A percentile compares a stretch with the other conserved stretches of the same genome.
Evolutionary conservation across 2,329 filamentous ascomycete genomes (phyloP).

Genomic region (Exophiala mesophila): DNA sequence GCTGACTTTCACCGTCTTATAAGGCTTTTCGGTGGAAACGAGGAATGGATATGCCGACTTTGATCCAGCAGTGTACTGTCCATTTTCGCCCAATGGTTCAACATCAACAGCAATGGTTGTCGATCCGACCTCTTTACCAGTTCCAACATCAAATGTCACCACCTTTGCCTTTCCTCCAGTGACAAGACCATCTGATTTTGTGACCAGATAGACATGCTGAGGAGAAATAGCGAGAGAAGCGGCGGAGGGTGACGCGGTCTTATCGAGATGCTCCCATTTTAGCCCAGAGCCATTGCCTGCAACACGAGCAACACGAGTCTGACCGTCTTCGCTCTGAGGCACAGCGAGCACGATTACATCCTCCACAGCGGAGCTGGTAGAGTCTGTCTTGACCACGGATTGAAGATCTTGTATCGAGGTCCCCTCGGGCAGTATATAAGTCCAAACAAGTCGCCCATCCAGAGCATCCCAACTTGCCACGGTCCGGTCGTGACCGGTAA

Average conservation of each 20-base stretch:
- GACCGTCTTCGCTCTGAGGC: slow-evolving; percentile 55
- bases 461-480: slow-evolving; percentile 80
- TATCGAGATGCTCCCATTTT: slow-evolving; percentile 73
- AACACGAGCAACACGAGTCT: slow-evolving; percentile 54
- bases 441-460: slow-evolving; percentile 76
- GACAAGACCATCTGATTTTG: slow-evolving; percentile 61
- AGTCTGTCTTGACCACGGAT: slow-evolving; percentile 41
- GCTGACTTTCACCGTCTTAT: slow-evolving; percentile 42
- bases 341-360: slow-evolving; percentile 63
- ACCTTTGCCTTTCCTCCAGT: slow-evolving; percentile 74
- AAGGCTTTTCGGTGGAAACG: slow-evolving; percentile 41
- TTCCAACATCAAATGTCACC: slow-evolving; percentile 65
- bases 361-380: slow-evolving; percentile 54
- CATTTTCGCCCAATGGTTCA: slow-evolving; percentile 51
- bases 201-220: slow-evolving; percentile 69
- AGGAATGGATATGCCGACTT: slow-evolving; percentile 40
- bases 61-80: slow-evolving; percentile 18
- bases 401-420: slow-evolving; percentile 30
- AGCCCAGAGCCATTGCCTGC: slow-evolving; percentile 67
- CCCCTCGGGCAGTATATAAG: slow-evolving; percentile 52
- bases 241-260: slow-evolving; percentile 59
- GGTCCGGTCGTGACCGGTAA: slow-evolving; percentile 64
- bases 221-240: slow-evolving; percentile 69
- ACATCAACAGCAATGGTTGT: slow-evolving; percentile 67
- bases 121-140: slow-evolving; percentile 67